Percentiles rank a stretch among this genome's conserved stretches.
Conservation (phyloP, 192 early-diverging fungal species). For the Coemansia sp. region DNA sequence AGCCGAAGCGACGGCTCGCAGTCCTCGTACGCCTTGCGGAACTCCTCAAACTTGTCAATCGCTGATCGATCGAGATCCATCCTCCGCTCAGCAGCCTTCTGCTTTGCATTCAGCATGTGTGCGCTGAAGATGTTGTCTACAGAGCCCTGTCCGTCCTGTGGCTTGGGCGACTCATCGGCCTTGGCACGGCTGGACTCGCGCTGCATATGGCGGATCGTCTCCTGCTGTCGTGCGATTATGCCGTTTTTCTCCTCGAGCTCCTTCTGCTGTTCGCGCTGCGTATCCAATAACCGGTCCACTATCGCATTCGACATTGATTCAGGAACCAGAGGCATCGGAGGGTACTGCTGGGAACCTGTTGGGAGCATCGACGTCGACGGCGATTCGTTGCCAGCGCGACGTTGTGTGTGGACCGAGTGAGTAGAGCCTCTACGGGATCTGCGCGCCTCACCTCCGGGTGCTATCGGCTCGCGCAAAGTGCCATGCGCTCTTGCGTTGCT, state of each 20-base stretch:
- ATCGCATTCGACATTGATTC: too few relatives aligned
- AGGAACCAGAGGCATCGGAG: too few relatives aligned
- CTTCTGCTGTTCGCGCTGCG: constrained; percentile 25
- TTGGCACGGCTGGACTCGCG: constrained; percentile 8
- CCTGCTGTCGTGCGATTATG: constrained; percentile 19
- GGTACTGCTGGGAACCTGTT: constrained; percentile 1
- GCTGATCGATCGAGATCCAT: constrained; percentile 28
- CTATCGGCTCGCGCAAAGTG: neutral
- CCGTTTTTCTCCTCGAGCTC: constrained; percentile 20
- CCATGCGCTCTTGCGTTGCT: constrained; percentile 6
- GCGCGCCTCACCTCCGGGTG: constrained; percentile 4
- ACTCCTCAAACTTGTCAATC: constrained; percentile 48
- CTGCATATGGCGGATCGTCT: constrained; percentile 21
- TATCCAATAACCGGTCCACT: too few relatives aligned
- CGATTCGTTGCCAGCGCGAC: constrained; percentile 30
- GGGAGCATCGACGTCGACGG: too few relatives aligned
- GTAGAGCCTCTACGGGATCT: constrained; percentile 26
- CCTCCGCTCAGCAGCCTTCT: constrained; percentile 18
- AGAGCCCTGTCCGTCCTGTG: neutral
- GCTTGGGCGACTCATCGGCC: constrained; percentile 1
- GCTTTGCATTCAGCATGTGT: constrained; percentile 16
- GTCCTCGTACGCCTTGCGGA: constrained; percentile 45
- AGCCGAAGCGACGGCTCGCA: constrained; percentile 45
- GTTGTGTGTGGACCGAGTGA: constrained; percentile 20
- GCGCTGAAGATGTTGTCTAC: constrained; percentile 31